Conservation (phyloP, 257 asterid species). For the Eucommia ulmoides region DNA sequence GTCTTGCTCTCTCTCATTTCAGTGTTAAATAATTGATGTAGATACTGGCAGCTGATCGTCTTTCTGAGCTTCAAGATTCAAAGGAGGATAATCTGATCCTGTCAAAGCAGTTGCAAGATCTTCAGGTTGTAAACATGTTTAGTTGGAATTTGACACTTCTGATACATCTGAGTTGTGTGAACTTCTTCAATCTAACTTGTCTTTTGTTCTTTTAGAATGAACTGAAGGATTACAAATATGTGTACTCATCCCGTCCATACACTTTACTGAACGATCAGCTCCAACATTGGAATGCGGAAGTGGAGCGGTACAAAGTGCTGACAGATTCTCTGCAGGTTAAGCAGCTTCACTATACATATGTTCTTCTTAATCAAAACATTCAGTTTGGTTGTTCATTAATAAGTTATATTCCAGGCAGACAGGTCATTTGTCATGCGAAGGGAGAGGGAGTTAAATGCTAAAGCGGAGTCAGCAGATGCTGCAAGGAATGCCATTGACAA, state of each 20-base stretch:
- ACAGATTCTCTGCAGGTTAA: constrained; percentile 75
- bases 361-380: constrained; percentile 1
- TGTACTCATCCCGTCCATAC: constrained; percentile 69
- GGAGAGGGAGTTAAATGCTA: constrained; percentile 64
- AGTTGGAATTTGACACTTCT: too few species aligned
- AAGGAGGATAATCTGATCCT: constrained; percentile 61
- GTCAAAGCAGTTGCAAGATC: constrained; percentile 87
- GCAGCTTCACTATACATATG: constrained; percentile 15
- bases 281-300: constrained; percentile 82
- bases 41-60: constrained; percentile 83
- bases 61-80: constrained; percentile 79
- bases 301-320: constrained; percentile 55
- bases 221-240: constrained; percentile 61
- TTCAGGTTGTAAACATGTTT: constrained; percentile 51
- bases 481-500: constrained; percentile 39
- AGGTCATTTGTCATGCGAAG: constrained; percentile 61
- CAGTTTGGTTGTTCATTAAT: constrained; percentile 20
- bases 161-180: too few species aligned
- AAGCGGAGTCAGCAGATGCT: constrained; percentile 60
- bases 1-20: constrained; percentile 9
- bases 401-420: constrained; percentile 56
- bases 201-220: constrained; percentile 43
- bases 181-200: constrained; percentile 6
- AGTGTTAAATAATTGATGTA: constrained; percentile 22
- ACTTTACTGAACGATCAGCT: constrained; percentile 73